Conservation (phyloP, 139 green algal genomes). For the Penium margaritaceum region DNA sequence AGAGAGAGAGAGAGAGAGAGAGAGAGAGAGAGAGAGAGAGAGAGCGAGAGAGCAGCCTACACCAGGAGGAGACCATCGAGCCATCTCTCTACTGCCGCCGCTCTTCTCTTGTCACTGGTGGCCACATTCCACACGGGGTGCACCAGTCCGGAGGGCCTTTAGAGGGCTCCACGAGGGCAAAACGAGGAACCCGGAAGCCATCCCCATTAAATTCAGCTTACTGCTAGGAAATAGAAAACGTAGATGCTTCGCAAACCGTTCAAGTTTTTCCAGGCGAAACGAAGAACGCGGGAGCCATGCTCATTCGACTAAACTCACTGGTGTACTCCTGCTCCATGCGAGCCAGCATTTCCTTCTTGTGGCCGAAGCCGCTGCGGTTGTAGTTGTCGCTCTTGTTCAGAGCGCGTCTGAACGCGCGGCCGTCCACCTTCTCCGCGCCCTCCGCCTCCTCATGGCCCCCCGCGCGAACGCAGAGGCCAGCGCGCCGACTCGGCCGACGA, state of each 20-base stretch:
- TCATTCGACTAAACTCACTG: constrained; percentile 31
- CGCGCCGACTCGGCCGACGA: too few species aligned
- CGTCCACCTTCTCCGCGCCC: constrained; percentile 56
- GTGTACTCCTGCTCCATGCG: constrained; percentile 77
- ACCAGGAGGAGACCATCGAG: too few species aligned
- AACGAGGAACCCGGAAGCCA: too few species aligned
- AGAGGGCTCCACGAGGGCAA: too few species aligned
- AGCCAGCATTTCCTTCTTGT: constrained; percentile 71
- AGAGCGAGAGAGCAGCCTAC: too few species aligned
- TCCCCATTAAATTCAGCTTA: constrained; percentile 3
- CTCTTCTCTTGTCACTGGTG: too few species aligned
- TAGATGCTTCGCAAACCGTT: neutral
- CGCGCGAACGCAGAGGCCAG: too few species aligned
- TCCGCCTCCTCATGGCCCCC: neutral
- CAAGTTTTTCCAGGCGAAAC: neutral
- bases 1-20: too few species aligned
- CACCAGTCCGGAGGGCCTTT: neutral
- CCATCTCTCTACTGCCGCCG: too few species aligned
- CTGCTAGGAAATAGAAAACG: constrained; percentile 4
- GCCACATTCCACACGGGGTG: neutral
- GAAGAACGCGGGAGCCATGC: neutral
- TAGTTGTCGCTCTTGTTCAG: constrained; percentile 83
- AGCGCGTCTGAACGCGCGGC: constrained; percentile 67
- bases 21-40: too few species aligned
- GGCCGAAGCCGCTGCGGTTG: constrained; percentile 63